Evolutionary conservation across 2,329 filamentous ascomycete genomes (phyloP).

Genomic region (Ceratocystis cubensis): DNA sequence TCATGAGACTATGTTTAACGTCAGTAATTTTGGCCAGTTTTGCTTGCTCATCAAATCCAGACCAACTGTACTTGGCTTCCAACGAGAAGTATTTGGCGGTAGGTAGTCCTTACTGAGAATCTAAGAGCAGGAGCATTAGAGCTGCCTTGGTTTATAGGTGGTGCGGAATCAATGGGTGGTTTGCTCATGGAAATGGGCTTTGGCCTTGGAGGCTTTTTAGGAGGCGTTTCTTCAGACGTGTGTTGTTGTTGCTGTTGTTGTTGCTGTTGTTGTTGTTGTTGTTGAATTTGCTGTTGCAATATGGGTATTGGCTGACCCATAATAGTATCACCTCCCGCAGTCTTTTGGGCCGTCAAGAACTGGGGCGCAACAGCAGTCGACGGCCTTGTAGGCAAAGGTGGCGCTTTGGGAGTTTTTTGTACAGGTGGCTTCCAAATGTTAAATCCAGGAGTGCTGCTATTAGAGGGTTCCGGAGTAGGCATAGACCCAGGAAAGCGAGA

Average conservation of each 20-base stretch:
- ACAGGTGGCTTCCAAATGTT: slow-evolving; percentile 30
- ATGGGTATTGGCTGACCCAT: slow-evolving; percentile 22
- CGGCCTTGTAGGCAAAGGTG: slow-evolving; percentile 23
- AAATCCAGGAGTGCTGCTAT: slow-evolving; percentile 24
- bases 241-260: background rate
- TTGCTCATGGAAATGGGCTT: background rate
- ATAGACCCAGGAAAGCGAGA: background rate
- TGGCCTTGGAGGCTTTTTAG: slow-evolving; percentile 14
- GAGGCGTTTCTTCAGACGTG: background rate
- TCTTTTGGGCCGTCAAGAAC: slow-evolving; percentile 20
- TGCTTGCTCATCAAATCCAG: background rate
- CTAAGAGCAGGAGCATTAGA: background rate
- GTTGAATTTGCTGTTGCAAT: slow-evolving; percentile 15
- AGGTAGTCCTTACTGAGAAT: background rate
- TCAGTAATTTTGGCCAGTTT: background rate
- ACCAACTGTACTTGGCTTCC: background rate
- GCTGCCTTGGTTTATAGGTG: background rate
- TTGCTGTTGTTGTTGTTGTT: background rate
- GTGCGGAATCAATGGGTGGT: background rate
- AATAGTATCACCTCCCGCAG: slow-evolving; percentile 12
- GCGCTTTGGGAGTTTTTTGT: slow-evolving; percentile 31
- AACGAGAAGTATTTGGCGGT: background rate
- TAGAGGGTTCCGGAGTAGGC: background rate
- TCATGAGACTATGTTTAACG: background rate
- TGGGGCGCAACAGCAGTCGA: slow-evolving; percentile 22